Evolutionary conservation across 2,329 filamentous ascomycete genomes (phyloP).

Genomic region (Aspergillus tamarii): DNA sequence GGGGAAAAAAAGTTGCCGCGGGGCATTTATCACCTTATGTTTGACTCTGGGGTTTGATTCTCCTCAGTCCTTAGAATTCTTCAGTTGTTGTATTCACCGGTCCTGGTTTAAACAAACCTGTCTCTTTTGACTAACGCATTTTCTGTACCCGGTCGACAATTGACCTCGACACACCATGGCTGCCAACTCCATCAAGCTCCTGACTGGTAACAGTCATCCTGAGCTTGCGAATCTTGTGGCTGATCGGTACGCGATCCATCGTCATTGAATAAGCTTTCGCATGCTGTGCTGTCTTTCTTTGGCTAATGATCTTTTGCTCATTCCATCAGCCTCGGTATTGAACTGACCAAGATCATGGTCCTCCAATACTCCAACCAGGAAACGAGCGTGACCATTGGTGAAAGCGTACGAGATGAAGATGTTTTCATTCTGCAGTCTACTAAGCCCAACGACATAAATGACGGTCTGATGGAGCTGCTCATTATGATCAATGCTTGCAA

Average conservation of each 20-base stretch:
- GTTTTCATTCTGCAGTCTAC: conserved; percentile 97
- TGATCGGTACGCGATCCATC: conserved; percentile 56
- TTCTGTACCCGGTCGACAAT: conserved; percentile 3
- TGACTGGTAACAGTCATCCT: conserved; percentile 76
- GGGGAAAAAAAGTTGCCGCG: conserved; percentile 22
- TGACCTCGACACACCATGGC: conserved; percentile 55
- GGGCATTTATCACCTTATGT: conserved; percentile 10
- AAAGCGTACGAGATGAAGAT: conserved; percentile 96
- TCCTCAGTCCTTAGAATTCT: neutral
- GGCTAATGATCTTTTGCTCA: conserved; percentile 16
- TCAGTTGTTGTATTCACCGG: neutral
- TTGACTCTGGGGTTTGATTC: conserved; percentile 1
- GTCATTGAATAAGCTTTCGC: conserved; percentile 1
- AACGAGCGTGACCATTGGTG: conserved; percentile 80
- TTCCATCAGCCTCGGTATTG: conserved; percentile 61
- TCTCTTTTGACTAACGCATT: conserved; percentile 3
- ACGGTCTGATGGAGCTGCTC: conserved; percentile 95
- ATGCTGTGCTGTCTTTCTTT: neutral
- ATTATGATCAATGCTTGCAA: conserved; percentile 98
- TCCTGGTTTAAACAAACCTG: neutral
- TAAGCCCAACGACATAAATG: conserved; percentile 93
- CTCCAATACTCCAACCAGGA: conserved; percentile 68
- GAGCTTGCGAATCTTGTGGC: conserved; percentile 71
- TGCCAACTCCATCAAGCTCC: conserved; percentile 73
- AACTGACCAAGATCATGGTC: conserved; percentile 70